Conservation (phyloP, 2,329 filamentous ascomycete genomes). For the Didymella arachidicola region DNA sequence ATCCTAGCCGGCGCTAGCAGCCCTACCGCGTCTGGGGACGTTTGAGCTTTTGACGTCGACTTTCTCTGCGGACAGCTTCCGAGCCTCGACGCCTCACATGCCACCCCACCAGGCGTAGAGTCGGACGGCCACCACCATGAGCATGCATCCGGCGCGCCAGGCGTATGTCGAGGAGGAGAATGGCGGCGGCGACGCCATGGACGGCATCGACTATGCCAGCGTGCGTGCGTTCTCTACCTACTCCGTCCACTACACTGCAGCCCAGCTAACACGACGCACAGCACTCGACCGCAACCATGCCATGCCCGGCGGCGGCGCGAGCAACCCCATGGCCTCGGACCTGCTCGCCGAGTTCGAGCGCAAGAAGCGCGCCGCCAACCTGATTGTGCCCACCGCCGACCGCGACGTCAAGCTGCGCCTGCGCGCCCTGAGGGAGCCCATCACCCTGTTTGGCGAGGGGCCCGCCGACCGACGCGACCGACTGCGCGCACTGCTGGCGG, state of each 20-base stretch:
- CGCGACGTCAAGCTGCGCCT: slow-evolving; percentile 75
- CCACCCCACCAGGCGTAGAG: no score
- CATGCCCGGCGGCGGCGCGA: slow-evolving; percentile 71
- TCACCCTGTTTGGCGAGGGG: slow-evolving; percentile 93
- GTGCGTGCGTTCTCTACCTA: slow-evolving; percentile 71
- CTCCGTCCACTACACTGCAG: no score
- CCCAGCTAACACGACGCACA: slow-evolving; percentile 17
- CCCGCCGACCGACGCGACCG: slow-evolving; percentile 85
- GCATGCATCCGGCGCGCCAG: slow-evolving; percentile 86
- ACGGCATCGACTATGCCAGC: slow-evolving; percentile 67
- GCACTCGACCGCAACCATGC: slow-evolving; percentile 85
- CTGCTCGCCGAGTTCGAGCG: slow-evolving; percentile 89
- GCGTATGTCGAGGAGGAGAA: slow-evolving; percentile 91
- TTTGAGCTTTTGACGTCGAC: background rate
- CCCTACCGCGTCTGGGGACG: slow-evolving; percentile 34
- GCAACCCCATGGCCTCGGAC: slow-evolving; percentile 82
- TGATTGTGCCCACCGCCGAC: slow-evolving; percentile 94
- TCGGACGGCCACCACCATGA: slow-evolving; percentile 46
- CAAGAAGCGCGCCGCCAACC: slow-evolving; percentile 85
- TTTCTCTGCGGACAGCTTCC: slow-evolving; percentile 26
- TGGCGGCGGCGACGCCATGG: slow-evolving; percentile 64
- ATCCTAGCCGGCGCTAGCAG: slow-evolving; percentile 36
- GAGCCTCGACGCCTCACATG: no score
- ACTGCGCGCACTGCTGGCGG: slow-evolving; percentile 79
- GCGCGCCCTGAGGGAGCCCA: slow-evolving; percentile 87